Conservation (phyloP, 805 yeast genomes). For the Wickerhamomyces mucosus region DNA sequence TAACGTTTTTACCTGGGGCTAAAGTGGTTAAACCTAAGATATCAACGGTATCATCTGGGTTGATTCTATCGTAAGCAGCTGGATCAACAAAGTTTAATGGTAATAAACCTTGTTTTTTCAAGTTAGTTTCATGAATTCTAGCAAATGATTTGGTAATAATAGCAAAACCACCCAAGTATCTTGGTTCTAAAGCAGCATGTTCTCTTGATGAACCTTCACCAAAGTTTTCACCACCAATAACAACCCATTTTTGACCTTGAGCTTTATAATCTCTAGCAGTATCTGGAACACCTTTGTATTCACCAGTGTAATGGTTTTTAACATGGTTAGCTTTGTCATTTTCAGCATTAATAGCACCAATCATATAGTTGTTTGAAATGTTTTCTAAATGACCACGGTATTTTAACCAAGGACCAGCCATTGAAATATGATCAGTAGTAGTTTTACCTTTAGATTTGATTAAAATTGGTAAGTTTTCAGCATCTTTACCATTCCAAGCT, state of each 20-base stretch:
- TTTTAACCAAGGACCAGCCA: conserved; percentile 99
- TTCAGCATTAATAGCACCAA: conserved; percentile 97
- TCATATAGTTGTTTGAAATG: conserved; percentile 98
- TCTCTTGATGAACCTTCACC: conserved; percentile 99
- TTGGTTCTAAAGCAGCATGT: conserved; percentile 99
- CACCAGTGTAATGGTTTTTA: conserved; percentile 86
- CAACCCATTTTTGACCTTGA: conserved; percentile 90
- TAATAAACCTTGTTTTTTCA: conserved; percentile 98
- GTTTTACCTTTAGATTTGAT: conserved; percentile 96
- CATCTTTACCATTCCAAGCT: conserved; percentile 96
- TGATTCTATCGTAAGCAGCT: conserved; percentile 88
- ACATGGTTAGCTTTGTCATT: conserved; percentile 90
- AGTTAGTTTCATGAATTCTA: conserved; percentile 98
- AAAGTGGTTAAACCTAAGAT: conserved; percentile 73
- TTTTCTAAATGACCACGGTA: conserved; percentile 99
- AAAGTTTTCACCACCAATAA: conserved; percentile 95
- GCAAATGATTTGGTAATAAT: conserved; percentile 97
- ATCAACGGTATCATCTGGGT: conserved; percentile 85
- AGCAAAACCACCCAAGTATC: conserved; percentile 97
- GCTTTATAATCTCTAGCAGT: conserved; percentile 94
- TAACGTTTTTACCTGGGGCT: conserved; percentile 89
- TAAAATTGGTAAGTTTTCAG: conserved; percentile 80
- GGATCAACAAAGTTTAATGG: conserved; percentile 90
- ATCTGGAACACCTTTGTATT: conserved; percentile 92
- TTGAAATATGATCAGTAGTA: conserved; percentile 98